Base-by-base conservation (phyloP, 768 basidiomycete genomes). In the Mycena kentingensis region DNA sequence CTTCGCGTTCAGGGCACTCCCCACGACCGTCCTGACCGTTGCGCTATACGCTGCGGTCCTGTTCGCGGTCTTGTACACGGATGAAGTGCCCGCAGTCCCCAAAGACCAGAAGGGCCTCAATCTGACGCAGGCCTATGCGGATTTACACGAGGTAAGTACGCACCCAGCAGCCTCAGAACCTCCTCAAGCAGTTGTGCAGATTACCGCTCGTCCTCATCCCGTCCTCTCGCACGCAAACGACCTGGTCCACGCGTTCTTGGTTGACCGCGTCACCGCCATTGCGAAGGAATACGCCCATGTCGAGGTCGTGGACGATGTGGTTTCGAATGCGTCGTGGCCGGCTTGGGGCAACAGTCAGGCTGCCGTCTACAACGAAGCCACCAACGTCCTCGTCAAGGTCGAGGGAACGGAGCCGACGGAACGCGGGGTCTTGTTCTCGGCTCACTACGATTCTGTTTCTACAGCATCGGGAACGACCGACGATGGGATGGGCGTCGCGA, bases 391-490 rank as follows among this genome's bases (percentile, higher is more conserved):
- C 4, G 81, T 87, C 38, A 87, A 82, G 61, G 66, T 88, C 24
- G 74, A 81, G 48, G 85, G 85, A 1, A 75, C 73, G 0, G 75
- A 80, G 16, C 61, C 69, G 5, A 54, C 59, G 5, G 66, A 63
- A 22, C 53, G 61, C 16, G 84, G 73, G 18, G 83, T 88, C 2
- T 65, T 93, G 10, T 84, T 93, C 54, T 90, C 88, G 0, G 88
- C 90, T 2, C 91, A 93, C 62, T 91, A 82, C 65, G 89, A 90
- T 68, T 90, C 88, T 0, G 88, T 90, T 4, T 86, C 88, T 0
- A 86, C 85, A 1, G 82, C 85, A 3, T 76, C 81, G 1, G 90
- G 91, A 1, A 84, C 82, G 4, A 90, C 87, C 2, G 91, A 93
- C 57, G 82, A 90, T 54, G 87, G 87, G 15, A 89, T 90, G 80